Conservation (phyloP, 805 yeast genomes). For the Alloascoidea hylecoeti region DNA sequence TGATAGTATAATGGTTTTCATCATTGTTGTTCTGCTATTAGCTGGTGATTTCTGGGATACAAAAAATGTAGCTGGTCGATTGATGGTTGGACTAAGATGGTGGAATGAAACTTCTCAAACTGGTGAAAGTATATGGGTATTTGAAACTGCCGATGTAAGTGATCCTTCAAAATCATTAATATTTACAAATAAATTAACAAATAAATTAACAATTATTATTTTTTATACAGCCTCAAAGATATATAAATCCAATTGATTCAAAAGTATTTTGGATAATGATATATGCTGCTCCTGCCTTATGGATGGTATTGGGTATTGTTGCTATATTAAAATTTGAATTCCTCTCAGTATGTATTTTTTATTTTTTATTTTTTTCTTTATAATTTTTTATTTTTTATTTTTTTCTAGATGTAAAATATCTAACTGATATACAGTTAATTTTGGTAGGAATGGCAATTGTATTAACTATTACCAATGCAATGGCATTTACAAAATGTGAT, state of each 20-base stretch:
- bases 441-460: constrained; percentile 48
- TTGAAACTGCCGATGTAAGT: constrained; percentile 60
- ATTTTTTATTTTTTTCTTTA: neutral
- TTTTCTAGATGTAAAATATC: constrained; percentile 12
- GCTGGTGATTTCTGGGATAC: constrained; percentile 92
- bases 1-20: constrained; percentile 54
- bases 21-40: constrained; percentile 55
- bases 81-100: constrained; percentile 89
- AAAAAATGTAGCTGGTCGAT: constrained; percentile 81
- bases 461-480: constrained; percentile 66
- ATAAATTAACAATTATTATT: neutral
- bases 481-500: constrained; percentile 88
- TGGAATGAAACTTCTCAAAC: constrained; percentile 74
- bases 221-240: constrained; percentile 22
- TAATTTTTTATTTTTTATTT: constrained; percentile 4
- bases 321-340: constrained; percentile 72
- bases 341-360: constrained; percentile 28
- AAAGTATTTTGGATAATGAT: constrained; percentile 75
- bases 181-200: constrained; percentile 15
- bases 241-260: constrained; percentile 84
- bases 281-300: constrained; percentile 60
- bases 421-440: constrained; percentile 23
- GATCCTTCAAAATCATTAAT: neutral
- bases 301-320: constrained; percentile 63
- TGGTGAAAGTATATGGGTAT: constrained; percentile 73